Percentiles rank a stretch among this genome's conserved stretches.
phyloP scores from a whole-genome alignment of 345 rosid species.

The Lepidium sativum region DNA sequence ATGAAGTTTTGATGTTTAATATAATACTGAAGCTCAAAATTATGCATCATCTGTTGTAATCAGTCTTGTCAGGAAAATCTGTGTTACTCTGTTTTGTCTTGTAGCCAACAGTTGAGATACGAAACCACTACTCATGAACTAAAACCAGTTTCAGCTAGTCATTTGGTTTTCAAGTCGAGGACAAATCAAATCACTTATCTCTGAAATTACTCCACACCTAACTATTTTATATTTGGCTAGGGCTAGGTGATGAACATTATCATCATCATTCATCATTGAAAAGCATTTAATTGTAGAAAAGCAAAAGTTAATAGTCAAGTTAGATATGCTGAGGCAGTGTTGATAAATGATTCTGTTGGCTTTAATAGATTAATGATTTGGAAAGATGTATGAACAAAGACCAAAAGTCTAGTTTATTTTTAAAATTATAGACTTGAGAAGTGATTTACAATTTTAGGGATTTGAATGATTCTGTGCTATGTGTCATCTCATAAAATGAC shows the following conservation, averaged over 20 bases:
- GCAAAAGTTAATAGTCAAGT: not conserved
- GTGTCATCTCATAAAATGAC: too few species aligned
- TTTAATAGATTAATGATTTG: not conserved
- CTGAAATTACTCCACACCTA: too few species aligned
- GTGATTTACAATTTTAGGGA: too few species aligned
- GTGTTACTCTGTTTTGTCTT: not conserved
- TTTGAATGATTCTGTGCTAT: not conserved
- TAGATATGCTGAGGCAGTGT: not conserved
- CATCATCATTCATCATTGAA: too few species aligned
- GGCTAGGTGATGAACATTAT: too few species aligned
- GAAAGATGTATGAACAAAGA: too few species aligned
- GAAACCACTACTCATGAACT: not conserved
- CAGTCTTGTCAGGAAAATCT: not conserved
- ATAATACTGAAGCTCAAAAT: not conserved
- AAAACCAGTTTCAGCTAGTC: not conserved
- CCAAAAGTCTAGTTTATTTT: not conserved
- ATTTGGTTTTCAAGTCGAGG: not conserved
- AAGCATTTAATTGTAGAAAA: not conserved
- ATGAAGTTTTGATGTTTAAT: not conserved
- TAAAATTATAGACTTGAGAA: not conserved
- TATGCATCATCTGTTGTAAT: not conserved
- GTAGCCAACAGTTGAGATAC: not conserved
- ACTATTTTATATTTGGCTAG: too few species aligned
- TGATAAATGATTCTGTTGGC: not conserved
- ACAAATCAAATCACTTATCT: not conserved